Percentiles rank a stretch among this genome's conserved stretches.
Evolutionary conservation across 495 filamentous ascomycete species (phyloP).

Genomic region (Neurospora pannonica): DNA sequence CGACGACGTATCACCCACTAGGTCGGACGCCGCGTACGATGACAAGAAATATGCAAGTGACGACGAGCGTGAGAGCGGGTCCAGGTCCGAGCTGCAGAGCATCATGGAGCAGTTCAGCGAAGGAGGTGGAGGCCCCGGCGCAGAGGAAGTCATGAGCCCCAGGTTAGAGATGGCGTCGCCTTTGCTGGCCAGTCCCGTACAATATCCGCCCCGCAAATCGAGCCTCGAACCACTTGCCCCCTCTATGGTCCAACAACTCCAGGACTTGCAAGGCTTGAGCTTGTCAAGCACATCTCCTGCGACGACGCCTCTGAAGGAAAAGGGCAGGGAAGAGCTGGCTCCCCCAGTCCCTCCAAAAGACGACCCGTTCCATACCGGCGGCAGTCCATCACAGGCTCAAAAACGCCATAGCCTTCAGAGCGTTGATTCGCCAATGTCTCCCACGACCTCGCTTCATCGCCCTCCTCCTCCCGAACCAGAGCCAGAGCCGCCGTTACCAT

Average conservation of each 20-base stretch:
- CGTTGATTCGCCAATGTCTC: constrained; percentile 37
- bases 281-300: constrained; percentile 30
- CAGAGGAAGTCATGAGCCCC: constrained; percentile 76
- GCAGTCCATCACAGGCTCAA: background rate
- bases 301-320: constrained; percentile 27
- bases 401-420: constrained; percentile 16
- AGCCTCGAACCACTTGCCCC: constrained; percentile 65
- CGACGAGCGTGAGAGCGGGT: constrained; percentile 54
- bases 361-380: constrained; percentile 23
- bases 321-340: constrained; percentile 33
- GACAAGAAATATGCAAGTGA: constrained; percentile 42
- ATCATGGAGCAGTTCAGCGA: constrained; percentile 87
- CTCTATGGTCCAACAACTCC: constrained; percentile 31
- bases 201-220: constrained; percentile 74
- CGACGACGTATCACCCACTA: constrained; percentile 44
- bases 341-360: constrained; percentile 45
- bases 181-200: constrained; percentile 48
- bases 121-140: constrained; percentile 52
- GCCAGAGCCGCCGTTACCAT: constrained; percentile 80
- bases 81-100: constrained; percentile 81
- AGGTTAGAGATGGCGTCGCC: constrained; percentile 64
- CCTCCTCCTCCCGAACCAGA: constrained; percentile 77
- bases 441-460: constrained; percentile 48
- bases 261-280: constrained; percentile 37
- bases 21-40: constrained; percentile 47